phyloP scores from a whole-genome alignment of 192 early-diverging fungal genomes.

The Pilobolus umbonatus region DNA sequence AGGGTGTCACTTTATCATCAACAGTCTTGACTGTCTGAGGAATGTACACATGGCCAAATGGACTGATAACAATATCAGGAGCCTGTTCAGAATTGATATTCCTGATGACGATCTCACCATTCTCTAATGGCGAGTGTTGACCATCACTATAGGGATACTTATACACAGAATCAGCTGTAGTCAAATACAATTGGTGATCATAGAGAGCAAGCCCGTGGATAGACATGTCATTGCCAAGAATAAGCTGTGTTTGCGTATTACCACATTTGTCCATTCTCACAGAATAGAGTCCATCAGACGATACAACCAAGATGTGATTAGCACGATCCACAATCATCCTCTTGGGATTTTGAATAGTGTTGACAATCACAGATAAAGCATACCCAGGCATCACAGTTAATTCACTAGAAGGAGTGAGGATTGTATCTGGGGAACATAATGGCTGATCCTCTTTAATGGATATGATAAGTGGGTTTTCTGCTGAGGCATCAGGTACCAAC shows the following conservation, averaged over 20 bases:
- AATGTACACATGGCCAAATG: constrained; percentile 23
- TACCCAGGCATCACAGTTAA: constrained; percentile 21
- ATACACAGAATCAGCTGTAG: constrained; percentile 20
- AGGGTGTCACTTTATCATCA: not conserved
- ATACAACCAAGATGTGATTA: constrained; percentile 24
- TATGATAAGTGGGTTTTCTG: constrained; percentile 24
- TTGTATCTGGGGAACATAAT: constrained; percentile 15
- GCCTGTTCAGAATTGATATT: constrained; percentile 10
- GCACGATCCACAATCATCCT: constrained; percentile 21
- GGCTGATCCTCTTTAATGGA: constrained; percentile 17
- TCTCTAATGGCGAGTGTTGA: constrained; percentile 19
- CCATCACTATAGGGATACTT: constrained; percentile 27
- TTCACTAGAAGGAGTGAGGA: constrained; percentile 5
- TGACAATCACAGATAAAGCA: constrained; percentile 22
- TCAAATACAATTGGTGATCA: constrained; percentile 18
- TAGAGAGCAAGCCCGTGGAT: constrained; percentile 17
- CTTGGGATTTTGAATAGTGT: constrained; percentile 18
- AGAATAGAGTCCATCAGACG: constrained; percentile 19
- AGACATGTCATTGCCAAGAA: not conserved
- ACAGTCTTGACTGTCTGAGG: constrained; percentile 5
- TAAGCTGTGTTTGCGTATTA: constrained; percentile 16
- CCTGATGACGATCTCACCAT: constrained; percentile 8
- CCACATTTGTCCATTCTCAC: constrained; percentile 29
- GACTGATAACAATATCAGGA: constrained; percentile 24
- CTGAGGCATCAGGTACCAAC: constrained; percentile 21